Conservation (phyloP, 345 rosid species). For the Eucalyptus globulus region DNA sequence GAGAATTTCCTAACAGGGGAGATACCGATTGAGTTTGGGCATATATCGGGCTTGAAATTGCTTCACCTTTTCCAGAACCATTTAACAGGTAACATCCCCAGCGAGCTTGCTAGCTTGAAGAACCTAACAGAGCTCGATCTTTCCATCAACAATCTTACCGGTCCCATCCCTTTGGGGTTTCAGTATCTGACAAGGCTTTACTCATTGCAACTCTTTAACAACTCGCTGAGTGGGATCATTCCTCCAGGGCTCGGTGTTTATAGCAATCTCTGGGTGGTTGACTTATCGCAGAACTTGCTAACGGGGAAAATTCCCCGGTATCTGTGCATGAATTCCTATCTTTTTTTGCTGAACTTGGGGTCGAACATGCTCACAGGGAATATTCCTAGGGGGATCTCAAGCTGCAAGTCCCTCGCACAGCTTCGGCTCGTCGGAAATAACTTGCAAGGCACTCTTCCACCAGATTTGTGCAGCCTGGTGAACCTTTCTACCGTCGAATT, state of each 20-base stretch:
- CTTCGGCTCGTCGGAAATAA: slow-evolving; percentile 54
- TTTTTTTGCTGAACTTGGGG: slow-evolving; percentile 55
- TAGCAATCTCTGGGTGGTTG: slow-evolving; percentile 68
- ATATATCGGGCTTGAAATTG: slow-evolving; percentile 42
- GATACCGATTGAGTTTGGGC: slow-evolving; percentile 61
- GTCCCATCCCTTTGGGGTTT: slow-evolving; percentile 64
- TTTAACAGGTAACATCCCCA: slow-evolving; percentile 59
- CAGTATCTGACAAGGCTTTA: slow-evolving; percentile 42
- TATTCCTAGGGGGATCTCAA: slow-evolving; percentile 50
- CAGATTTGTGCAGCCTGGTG: slow-evolving; percentile 47
- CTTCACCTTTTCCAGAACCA: slow-evolving; percentile 79
- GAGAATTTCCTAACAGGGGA: slow-evolving; percentile 62
- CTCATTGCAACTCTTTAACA: slow-evolving; percentile 74
- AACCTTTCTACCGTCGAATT: slow-evolving; percentile 62
- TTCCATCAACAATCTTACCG: slow-evolving; percentile 62
- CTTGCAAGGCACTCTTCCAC: slow-evolving; percentile 52
- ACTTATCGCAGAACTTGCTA: slow-evolving; percentile 56
- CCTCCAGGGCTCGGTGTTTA: slow-evolving; percentile 64
- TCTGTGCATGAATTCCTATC: slow-evolving; percentile 42
- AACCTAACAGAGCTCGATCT: slow-evolving; percentile 75
- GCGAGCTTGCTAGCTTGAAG: slow-evolving; percentile 48
- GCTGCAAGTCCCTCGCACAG: slow-evolving; percentile 52
- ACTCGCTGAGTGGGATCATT: slow-evolving; percentile 52
- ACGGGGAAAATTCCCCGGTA: slow-evolving; percentile 54
- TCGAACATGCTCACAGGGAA: slow-evolving; percentile 57